Conservation (phyloP, 2,329 filamentous ascomycete genomes). For the Pestalotiopsis fici region DNA sequence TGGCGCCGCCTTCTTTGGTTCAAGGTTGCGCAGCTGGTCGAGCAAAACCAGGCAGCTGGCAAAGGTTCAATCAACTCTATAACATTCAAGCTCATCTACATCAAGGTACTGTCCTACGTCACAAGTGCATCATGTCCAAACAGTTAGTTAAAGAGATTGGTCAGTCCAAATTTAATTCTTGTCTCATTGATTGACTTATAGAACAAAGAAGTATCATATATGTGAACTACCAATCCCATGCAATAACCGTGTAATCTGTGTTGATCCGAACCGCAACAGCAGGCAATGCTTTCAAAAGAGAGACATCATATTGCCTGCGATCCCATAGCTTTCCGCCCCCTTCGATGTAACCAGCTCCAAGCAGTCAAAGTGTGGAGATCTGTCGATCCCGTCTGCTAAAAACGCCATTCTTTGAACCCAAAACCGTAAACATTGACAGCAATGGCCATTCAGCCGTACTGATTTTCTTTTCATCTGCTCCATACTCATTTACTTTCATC, state of each 20-base stretch:
- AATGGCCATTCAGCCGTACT: too few relatives aligned
- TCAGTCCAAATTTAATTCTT: background rate
- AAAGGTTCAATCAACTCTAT: background rate
- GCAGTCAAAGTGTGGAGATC: background rate
- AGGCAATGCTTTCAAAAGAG: background rate
- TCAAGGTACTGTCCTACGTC: background rate
- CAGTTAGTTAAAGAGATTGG: too few relatives aligned
- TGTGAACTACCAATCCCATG: background rate
- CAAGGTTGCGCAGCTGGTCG: background rate
- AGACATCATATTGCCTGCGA: background rate
- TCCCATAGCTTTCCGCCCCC: background rate
- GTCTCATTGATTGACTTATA: background rate
- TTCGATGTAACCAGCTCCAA: background rate
- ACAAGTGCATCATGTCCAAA: background rate
- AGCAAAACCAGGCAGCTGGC: background rate
- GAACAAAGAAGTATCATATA: background rate
- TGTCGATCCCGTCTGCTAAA: background rate
- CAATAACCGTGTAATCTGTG: background rate
- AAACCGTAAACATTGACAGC: background rate
- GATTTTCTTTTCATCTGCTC: background rate
- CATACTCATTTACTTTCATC: background rate
- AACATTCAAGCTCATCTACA: background rate
- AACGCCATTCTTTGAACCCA: conserved; percentile 2
- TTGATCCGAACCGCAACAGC: background rate
- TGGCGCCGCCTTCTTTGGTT: background rate